Base-by-base conservation (phyloP, 2,329 filamentous ascomycete species). In the Teratosphaeria nubilosa region DNA sequence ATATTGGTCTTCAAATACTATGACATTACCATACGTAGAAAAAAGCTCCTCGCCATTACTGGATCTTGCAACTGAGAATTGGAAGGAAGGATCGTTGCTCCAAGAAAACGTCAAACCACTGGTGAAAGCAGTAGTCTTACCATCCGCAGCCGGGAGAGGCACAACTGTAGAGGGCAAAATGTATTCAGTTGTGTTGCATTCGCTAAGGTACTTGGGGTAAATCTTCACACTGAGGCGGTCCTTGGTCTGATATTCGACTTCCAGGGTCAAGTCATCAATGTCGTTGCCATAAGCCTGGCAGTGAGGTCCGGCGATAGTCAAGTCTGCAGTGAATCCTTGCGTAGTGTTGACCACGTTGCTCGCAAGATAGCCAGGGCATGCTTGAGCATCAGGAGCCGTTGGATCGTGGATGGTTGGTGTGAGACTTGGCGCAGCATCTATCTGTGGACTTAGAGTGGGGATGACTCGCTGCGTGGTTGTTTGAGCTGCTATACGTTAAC, bases 1-100 rank as follows among this genome's bases (percentile, higher is more conserved):
- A 70, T 90, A 91, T 65, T 91, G 88, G 64, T 91, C 80, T 66
- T 90, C 86, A 65, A 83, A 91, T 0, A 91, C 82, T 14, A 91
- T 72, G 14, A 82, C 79, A 1, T 77, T 82, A 3, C 83, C 84
- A n/a, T 77, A 73, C 0, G 87, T 90, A 10, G 82, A 80, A 68
- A 90, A 91, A 0, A 91, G 73, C 0, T 83, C 77, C 66, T 91
- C 86, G 0, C 82, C 83, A 71, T 68, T 84, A 56, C 72, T 86
- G 71, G 71, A 77, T 59, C 75, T 85, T 60, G 73, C 81, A 63
- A 81, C 78, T 69, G 72, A 80, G 70, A 78, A 84, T 60, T 72
- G 78, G 69, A 86, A 86, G 0, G 77, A 78, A 1, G 82, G 80
- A 6, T 81, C 75, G 63, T 85, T 82, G 51, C 74, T 76, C 81